Percentiles rank a stretch among this genome's conserved stretches.
These are phyloP conservation scores for Potentilla sterilis DNA, from an alignment of 306 rosid genomes.

Conservation along the genomic window DNA sequence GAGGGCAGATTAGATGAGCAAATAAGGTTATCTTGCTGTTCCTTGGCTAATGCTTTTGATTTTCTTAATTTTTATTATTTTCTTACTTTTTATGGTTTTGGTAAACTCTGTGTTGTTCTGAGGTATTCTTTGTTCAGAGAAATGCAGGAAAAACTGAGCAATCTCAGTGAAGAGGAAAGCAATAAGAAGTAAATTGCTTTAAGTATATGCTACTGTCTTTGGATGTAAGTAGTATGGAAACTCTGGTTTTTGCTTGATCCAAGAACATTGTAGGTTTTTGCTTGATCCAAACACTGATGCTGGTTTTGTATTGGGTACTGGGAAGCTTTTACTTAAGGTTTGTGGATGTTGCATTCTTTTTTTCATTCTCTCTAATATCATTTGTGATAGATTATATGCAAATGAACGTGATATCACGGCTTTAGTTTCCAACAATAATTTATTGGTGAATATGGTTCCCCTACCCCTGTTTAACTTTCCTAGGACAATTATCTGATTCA, in stretches of 20 bases:
- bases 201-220: too few relatives aligned
- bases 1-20: conserved; percentile 73
- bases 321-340: conserved; percentile 91
- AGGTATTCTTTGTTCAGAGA: conserved; percentile 55
- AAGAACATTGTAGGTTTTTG: too few relatives aligned
- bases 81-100: conserved; percentile 1
- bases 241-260: too few relatives aligned
- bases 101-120: conserved; percentile 20
- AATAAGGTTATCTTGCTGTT: conserved; percentile 60
- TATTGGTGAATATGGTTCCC: neutral
- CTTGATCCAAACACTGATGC: conserved; percentile 97
- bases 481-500: neutral
- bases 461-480: neutral
- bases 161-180: conserved; percentile 85
- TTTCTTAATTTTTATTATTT: neutral
- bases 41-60: conserved; percentile 25
- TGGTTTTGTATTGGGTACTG: conserved; percentile 85
- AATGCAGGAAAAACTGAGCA: conserved; percentile 85
- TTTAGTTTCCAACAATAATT: neutral
- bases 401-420: neutral
- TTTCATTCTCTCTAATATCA: neutral
- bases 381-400: neutral
- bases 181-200: conserved; percentile 61
- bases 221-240: too few relatives aligned
- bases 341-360: conserved; percentile 4